Evolutionary conservation across 805 yeast genomes (phyloP).

Genomic region (Wickerhamiella slavikovae): DNA sequence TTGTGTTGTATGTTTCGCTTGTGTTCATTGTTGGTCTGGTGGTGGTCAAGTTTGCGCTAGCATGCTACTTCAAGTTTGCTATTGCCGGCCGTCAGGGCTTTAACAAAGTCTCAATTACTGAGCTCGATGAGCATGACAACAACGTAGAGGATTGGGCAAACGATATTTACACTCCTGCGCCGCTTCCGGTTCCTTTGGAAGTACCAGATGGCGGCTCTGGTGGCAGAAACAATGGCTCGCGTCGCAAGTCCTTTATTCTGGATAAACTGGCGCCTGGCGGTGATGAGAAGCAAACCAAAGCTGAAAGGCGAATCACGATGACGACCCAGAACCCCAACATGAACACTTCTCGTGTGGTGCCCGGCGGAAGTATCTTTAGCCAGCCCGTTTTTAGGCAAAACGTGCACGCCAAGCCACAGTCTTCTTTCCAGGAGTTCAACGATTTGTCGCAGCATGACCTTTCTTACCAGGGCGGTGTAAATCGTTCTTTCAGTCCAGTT

Average conservation of each 20-base stretch:
- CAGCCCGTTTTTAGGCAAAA: constrained; percentile 11
- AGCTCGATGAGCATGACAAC: constrained; percentile 39
- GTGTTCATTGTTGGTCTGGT: constrained; percentile 73
- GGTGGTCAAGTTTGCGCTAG: constrained; percentile 54
- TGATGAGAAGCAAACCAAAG: constrained; percentile 2
- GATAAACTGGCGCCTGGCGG: constrained; percentile 8
- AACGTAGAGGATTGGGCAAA: constrained; percentile 77
- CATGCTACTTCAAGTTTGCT: constrained; percentile 78
- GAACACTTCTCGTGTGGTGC: constrained; percentile 15
- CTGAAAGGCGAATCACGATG: constrained; percentile 15
- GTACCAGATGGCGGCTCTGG: constrained; percentile 1
- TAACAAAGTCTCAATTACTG: constrained; percentile 31
- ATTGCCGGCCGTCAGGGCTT: constrained; percentile 71
- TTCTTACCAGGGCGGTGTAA: constrained; percentile 13
- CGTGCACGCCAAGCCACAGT: constrained; percentile 9
- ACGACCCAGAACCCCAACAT: constrained; percentile 15
- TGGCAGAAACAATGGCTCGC: constrained; percentile 2
- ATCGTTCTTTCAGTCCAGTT: too few relatives aligned
- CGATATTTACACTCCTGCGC: constrained; percentile 24
- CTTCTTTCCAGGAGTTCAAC: constrained; percentile 5
- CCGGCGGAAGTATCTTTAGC: constrained; percentile 16
- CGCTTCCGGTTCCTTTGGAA: constrained; percentile 19
- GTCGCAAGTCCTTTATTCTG: constrained; percentile 9
- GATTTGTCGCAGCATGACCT: constrained; percentile 10
- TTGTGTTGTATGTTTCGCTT: constrained; percentile 63